Percentiles rank a stretch among this genome's conserved stretches.
Evolutionary conservation across 2,329 filamentous ascomycete genomes (phyloP).

Genomic region (Cylindrodendrum hubeiense): DNA sequence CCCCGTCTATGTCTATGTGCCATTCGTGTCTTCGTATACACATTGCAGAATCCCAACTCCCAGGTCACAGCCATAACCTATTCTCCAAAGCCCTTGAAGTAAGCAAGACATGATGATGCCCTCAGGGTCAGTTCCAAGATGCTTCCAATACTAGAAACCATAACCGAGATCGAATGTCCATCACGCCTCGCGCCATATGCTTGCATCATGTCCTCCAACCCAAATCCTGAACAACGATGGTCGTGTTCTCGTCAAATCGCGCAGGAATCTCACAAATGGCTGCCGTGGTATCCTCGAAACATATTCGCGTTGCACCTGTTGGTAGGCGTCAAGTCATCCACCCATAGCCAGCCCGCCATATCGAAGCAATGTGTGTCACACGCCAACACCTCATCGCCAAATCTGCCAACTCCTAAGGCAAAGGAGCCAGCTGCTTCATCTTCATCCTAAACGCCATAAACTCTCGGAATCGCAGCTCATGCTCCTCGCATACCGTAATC

Average conservation of each 20-base stretch:
- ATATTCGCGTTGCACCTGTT: slow-evolving; percentile 7
- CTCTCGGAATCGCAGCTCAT: slow-evolving; percentile 69
- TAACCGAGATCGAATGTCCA: slow-evolving; percentile 24
- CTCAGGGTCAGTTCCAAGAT: slow-evolving; percentile 25
- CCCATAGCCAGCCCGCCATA: slow-evolving; percentile 17
- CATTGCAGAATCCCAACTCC: slow-evolving; percentile 33
- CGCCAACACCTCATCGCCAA: background rate
- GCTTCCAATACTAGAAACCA: slow-evolving; percentile 23
- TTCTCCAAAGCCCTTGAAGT: slow-evolving; percentile 9
- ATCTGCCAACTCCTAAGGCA: slow-evolving; percentile 20
- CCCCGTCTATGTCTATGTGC: slow-evolving; percentile 42
- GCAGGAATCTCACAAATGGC: slow-evolving; percentile 31
- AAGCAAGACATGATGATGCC: slow-evolving; percentile 16
- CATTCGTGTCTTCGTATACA: slow-evolving; percentile 38
- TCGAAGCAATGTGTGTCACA: slow-evolving; percentile 16
- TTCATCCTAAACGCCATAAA: slow-evolving; percentile 64
- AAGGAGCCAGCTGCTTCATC: slow-evolving; percentile 51
- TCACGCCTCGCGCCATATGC: slow-evolving; percentile 29
- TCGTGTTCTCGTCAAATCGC: slow-evolving; percentile 23
- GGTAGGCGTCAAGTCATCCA: slow-evolving; percentile 17
- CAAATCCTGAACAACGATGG: slow-evolving; percentile 29
- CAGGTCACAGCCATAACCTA: slow-evolving; percentile 16
- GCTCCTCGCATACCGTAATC: slow-evolving; percentile 69
- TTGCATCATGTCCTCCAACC: slow-evolving; percentile 20
- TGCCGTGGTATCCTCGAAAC: slow-evolving; percentile 4